A percentile compares a stretch with the other conserved stretches of the same genome.
phyloP scores from a whole-genome alignment of 495 filamentous ascomycete species.

The Penicillium cinerascens region DNA sequence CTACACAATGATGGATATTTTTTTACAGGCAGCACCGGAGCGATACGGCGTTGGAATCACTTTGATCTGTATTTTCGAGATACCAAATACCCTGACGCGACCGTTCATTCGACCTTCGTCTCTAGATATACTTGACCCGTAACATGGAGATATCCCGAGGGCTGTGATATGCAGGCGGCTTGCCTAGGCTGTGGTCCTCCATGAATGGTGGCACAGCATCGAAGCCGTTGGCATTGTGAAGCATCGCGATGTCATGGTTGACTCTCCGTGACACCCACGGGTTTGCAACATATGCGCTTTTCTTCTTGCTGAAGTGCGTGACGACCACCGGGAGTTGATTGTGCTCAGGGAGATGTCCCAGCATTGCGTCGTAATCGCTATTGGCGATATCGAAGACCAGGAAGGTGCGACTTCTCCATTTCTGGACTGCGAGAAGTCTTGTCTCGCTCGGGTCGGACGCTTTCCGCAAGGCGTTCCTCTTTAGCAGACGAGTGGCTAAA shows the following conservation, averaged over 20 bases:
- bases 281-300: conserved; percentile 19
- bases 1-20: background rate
- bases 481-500: conserved; percentile 17
- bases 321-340: conserved; percentile 26
- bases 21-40: background rate
- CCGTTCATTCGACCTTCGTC: background rate
- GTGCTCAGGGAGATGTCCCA: conserved; percentile 26
- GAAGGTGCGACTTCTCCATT: conserved; percentile 23
- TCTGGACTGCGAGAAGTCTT: conserved; percentile 23
- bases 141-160: conserved; percentile 25
- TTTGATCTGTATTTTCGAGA: conserved; percentile 1
- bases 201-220: conserved; percentile 22
- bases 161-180: conserved; percentile 18
- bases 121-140: conserved; percentile 12
- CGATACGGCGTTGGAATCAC: conserved; percentile 13
- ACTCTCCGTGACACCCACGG: conserved; percentile 21
- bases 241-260: conserved; percentile 25
- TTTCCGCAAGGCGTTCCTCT: conserved; percentile 5
- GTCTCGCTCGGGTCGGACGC: background rate
- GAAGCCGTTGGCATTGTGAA: conserved; percentile 27
- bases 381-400: conserved; percentile 28
- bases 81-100: background rate
- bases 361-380: conserved; percentile 19
- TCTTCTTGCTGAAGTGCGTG: conserved; percentile 27
- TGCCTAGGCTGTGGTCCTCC: conserved; percentile 22